These are phyloP conservation scores for Lobosporangium transversale DNA, from an alignment of 192 early-diverging fungal genomes.

Conservation along the genomic window DNA sequence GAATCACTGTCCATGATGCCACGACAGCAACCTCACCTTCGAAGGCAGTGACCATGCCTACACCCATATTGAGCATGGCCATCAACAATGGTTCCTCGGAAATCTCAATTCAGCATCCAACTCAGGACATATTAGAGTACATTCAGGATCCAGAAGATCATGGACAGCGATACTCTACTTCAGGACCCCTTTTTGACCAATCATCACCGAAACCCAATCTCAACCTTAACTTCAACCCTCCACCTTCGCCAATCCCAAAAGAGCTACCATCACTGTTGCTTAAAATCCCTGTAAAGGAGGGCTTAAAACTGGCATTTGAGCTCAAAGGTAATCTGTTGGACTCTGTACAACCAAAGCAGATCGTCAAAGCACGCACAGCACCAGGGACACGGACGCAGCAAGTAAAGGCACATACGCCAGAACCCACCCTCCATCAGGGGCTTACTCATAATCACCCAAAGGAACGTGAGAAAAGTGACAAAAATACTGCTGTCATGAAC, in stretches of 20 bases:
- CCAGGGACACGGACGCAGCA: conserved; percentile 7
- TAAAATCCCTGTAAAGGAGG: conserved; percentile 15
- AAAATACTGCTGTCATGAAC: background rate
- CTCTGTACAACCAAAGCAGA: conserved; percentile 16
- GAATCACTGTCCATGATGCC: conserved; percentile 19
- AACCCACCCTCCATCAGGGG: background rate
- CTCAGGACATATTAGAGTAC: conserved; percentile 10
- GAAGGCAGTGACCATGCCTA: background rate
- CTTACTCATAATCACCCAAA: background rate
- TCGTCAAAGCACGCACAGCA: no score
- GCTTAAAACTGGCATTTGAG: conserved; percentile 15
- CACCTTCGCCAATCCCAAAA: no score
- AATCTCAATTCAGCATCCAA: conserved; percentile 9
- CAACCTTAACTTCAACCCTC: no score
- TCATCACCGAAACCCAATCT: no score
- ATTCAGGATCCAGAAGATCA: conserved; percentile 18
- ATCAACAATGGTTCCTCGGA: conserved; percentile 15
- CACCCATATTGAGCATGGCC: background rate
- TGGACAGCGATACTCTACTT: background rate
- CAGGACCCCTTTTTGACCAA: background rate
- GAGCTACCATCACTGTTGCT: conserved; percentile 18
- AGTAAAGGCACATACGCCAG: background rate
- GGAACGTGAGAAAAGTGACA: background rate
- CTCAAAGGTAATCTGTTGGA: conserved; percentile 27
- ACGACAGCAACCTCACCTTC: background rate